Evolutionary conservation across 2,329 filamentous ascomycete species (phyloP), one percentile per base, ranked within the genome.

Genomic region (Emmonsiellopsis sp.): DNA sequence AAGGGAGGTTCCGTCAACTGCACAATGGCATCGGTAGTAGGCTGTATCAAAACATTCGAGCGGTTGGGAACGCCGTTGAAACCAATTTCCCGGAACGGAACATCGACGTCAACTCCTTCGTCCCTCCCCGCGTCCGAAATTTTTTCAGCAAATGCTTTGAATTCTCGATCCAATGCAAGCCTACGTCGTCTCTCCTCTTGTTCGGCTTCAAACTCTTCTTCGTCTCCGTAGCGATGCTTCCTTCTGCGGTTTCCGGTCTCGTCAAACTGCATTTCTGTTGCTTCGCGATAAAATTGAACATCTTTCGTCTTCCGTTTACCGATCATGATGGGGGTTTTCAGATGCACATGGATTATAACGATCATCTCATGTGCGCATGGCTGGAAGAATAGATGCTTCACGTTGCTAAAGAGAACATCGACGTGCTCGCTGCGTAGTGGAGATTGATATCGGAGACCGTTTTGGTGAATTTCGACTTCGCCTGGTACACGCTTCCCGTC

Each of bases 231-330:
- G 48, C 93, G 85, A 72, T 97, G 95, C 74, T 96, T 96, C 61
- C 93, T 87, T 76, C 96, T 95, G 59, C 94, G 83, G 73, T 97
- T 98, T 61, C 93, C 94, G 47, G 93, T 98, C 74, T 98, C 93
- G 65, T 98, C 93, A 62, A 98, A 97, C 65, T 95, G 90, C 69
- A 98, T 97, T 62, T 98, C 93, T 0, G 93, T 97, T 3, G 93
- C 93, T 74, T 98, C 93, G 52, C 93, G 84, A 66, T 96, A 96
- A 73, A 98, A 98, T 63, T 98, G 94, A 1, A 98, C 87, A 68
- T 98, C 94, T 75, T 93, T 96, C 9, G 93, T 95, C 82, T 98
- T 98, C 76, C 95, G 94, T 79, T 95, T 97, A 57, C 93, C 93
- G 58, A 98, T 87, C 70, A 98, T 90, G 68, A 98, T 97, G 2